Evolutionary conservation across 768 basidiomycete species (phyloP).

Genomic region (Pulveroboletus frians): DNA sequence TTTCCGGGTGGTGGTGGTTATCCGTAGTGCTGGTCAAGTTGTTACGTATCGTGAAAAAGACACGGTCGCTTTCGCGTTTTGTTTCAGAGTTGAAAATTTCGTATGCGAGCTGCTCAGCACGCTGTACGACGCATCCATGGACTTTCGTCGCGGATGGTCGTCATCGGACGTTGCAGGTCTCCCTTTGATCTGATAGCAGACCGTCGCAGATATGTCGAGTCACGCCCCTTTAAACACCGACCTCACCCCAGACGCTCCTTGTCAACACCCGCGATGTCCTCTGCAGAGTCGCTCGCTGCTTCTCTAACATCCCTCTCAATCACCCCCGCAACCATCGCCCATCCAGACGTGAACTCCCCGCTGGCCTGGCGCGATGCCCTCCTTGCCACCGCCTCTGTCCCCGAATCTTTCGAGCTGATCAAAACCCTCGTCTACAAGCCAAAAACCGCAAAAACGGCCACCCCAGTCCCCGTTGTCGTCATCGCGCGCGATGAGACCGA

Average conservation of each 20-base stretch:
- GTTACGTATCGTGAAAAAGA: constrained; percentile 18
- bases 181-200: constrained; percentile 18
- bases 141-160: constrained; percentile 12
- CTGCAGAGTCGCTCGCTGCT: constrained; percentile 30
- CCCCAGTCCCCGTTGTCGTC: constrained; percentile 80
- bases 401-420: constrained; percentile 63
- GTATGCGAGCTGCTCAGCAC: constrained; percentile 26
- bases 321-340: constrained; percentile 49
- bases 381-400: constrained; percentile 44
- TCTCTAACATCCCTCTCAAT: constrained; percentile 54
- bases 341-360: constrained; percentile 63
- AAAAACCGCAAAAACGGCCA: constrained; percentile 87
- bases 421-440: constrained; percentile 95
- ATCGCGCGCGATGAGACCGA: constrained; percentile 84
- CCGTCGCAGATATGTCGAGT: constrained; percentile 19
- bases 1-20: constrained; percentile 56
- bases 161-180: constrained; percentile 5
- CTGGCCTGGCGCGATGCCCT: constrained; percentile 74
- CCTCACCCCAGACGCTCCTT: not conserved
- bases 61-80: constrained; percentile 10
- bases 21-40: constrained; percentile 22
- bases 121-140: constrained; percentile 24
- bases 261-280: constrained; percentile 30
- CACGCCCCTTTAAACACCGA: constrained; percentile 20
- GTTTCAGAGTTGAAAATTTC: constrained; percentile 12